Conservation (phyloP, 2,329 filamentous ascomycete genomes). For the Lasiodiplodia theobromae region DNA sequence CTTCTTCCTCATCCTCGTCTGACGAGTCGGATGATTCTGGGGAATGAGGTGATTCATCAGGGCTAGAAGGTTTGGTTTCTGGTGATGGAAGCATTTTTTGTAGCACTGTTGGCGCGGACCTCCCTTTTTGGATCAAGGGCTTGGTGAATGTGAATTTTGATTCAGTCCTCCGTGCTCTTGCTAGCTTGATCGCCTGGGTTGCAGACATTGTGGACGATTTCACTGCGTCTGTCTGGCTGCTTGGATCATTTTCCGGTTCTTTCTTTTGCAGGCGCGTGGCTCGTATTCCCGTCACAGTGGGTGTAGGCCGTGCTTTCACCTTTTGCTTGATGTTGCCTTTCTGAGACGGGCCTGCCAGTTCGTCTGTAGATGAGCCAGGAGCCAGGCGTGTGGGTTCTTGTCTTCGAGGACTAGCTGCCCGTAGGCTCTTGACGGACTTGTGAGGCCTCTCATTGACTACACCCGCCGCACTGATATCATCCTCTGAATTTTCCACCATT, state of each 20-base stretch:
- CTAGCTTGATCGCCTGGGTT: conserved; percentile 7
- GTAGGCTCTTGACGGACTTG: conserved; percentile 14
- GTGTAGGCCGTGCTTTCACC: not conserved
- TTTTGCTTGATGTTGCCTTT: not conserved
- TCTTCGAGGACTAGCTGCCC: conserved; percentile 1
- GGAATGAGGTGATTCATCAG: conserved; percentile 6
- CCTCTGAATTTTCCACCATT: not conserved
- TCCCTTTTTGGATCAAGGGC: conserved; percentile 8
- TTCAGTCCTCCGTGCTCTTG: conserved; percentile 15
- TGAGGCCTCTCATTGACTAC: not conserved
- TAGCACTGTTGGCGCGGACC: conserved; percentile 32
- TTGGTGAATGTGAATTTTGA: not conserved
- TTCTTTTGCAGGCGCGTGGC: not conserved
- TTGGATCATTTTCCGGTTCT: not conserved
- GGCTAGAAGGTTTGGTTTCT: conserved; percentile 30
- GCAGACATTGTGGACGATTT: not conserved
- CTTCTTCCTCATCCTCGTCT: not conserved
- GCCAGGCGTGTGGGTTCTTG: not conserved
- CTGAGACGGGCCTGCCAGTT: conserved; percentile 1
- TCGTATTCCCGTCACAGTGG: not conserved
- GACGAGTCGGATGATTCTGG: not conserved
- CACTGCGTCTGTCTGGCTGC: not conserved
- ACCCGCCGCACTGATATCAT: not conserved
- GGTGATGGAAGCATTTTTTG: conserved; percentile 42
- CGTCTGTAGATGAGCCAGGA: conserved; percentile 1